Base-by-base conservation (phyloP, 1,139 yeast genomes). In the Eremothecium coryli region DNA sequence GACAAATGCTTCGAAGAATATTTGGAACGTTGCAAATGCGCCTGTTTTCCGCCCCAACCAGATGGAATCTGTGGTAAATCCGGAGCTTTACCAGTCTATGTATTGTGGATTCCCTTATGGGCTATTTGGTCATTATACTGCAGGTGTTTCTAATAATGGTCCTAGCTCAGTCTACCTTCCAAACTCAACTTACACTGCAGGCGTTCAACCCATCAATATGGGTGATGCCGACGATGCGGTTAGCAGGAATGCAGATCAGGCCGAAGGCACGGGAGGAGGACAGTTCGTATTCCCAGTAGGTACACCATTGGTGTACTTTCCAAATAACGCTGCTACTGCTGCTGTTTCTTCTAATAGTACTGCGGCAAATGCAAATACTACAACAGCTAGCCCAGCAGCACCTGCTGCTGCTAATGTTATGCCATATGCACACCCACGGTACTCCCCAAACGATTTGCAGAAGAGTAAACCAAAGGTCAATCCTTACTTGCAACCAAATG, bases 1-100 rank as follows among this genome's bases (percentile, higher is more conserved):
- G 17, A 34, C 31, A 13, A 23, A 35, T 4, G 26, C 27, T 6
- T 28, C 39, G n/a, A 38, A 44, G 21, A 49, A 42, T 28, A 48
- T 53, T 21, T 49, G 55, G 54, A 52, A 49, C 32, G 49, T 43
- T 3, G 51, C 53, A 3, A 33, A 41, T 12, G 48, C 50, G 3
- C 54, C 54, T 4, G 42, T 49, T 7, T 54, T 52, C 25, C 44
- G 48, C 34, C 56, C 56, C 10, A 33, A 30, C 22, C 30, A 27
- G 22, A 18, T 6, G 22, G 30, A 27, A 10, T 27, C 30, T n/a
- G 4, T 16, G 22, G n/a, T 16, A 5, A 20, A 22, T 24, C 23
- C 29, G 15, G 36, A 32, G 26, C 23, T 31, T 21, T 33, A 29
- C 11, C 24, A 31, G 4, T 23, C 31, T 10, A 26, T 32, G n/a